phyloP scores from a whole-genome alignment of 768 basidiomycete genomes.

The Postia placenta region DNA sequence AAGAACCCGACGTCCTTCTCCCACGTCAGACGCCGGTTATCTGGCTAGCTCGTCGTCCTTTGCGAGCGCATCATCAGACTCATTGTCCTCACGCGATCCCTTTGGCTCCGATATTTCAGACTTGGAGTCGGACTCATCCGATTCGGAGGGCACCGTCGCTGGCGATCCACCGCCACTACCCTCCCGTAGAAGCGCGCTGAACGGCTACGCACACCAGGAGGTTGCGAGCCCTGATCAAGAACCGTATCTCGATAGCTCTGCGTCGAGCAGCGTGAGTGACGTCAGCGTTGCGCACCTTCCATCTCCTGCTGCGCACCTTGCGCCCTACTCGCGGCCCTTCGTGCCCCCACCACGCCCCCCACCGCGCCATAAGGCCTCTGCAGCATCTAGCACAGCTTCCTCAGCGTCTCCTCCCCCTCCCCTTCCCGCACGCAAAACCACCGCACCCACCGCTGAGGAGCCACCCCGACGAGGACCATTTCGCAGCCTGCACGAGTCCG shows the following conservation, averaged over 20 bases:
- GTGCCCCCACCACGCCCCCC: slow-evolving; percentile 19
- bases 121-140: slow-evolving; percentile 1
- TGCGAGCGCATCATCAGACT: not conserved
- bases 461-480: slow-evolving; percentile 6
- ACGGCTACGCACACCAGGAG: slow-evolving; percentile 3
- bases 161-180: slow-evolving; percentile 5
- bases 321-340: slow-evolving; percentile 13
- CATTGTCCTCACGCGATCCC: not conserved
- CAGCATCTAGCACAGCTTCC: slow-evolving; percentile 6
- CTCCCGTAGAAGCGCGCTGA: not conserved
- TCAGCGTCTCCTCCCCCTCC: slow-evolving; percentile 29
- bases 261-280: slow-evolving; percentile 36
- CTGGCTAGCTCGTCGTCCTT: slow-evolving; percentile 3
- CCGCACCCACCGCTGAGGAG: slow-evolving; percentile 10
- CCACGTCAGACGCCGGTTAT: not conserved
- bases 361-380: slow-evolving; percentile 11
- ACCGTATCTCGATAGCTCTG: slow-evolving; percentile 20
- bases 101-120: slow-evolving; percentile 2
- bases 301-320: slow-evolving; percentile 13
- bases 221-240: slow-evolving; percentile 1
- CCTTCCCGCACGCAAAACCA: slow-evolving; percentile 23
- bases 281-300: slow-evolving; percentile 11
- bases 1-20: slow-evolving; percentile 2
- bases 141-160: slow-evolving; percentile 6
- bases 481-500: slow-evolving; percentile 10